Base-by-base conservation (phyloP, 2,329 filamentous ascomycete species). In the Paraconiothyrium brasiliense region DNA sequence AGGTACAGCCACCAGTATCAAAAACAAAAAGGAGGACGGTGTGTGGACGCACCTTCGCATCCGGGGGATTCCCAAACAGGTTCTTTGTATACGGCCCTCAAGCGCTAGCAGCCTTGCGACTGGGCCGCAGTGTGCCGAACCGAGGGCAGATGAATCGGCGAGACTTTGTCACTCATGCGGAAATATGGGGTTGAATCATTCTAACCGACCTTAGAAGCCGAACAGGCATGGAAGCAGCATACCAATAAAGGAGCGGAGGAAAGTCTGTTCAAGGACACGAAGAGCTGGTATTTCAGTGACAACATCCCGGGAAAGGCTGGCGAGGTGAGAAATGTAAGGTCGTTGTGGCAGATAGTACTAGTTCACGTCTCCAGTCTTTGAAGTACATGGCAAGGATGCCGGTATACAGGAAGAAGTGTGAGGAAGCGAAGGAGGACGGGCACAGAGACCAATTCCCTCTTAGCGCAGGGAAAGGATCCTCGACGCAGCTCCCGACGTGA, bases 21-120 rank as follows among this genome's bases (percentile, higher is more conserved):
- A 46, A 41, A 68, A 77, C 39, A 65, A 72, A 61, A 78, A 73
- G 77, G 69, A 70, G 47, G 65, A 73, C 41, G 70, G 74, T 34
- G 65, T 67, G 3, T n/a, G 68, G 48, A 78, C 75, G 0, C 73
- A 71, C 14, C 70, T 79, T 58, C 77, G 77, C 20, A 78, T 75
- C 67, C 48, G 62, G 65, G 14, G 68, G 66, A 16, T 74, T 67
- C 57, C 71, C 71, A 20, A 79, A 79, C 58, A 70, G 79, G 67
- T 77, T 79, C 67, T 68, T 71, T 63, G 65, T 78, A 9, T 79
- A 79, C 64, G 76, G 78, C 10, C 72, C 78, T 14, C 78, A 79
- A 46, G 78, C 73, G 2, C 78, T 76, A 0, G 79, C 78, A 1
- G 75, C 77, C 8, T 76, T 67, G 49, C 56, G 58, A 81, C 81